Conservation (phyloP, 2,329 filamentous ascomycete species). For the Pestalotiopsis sp. region DNA sequence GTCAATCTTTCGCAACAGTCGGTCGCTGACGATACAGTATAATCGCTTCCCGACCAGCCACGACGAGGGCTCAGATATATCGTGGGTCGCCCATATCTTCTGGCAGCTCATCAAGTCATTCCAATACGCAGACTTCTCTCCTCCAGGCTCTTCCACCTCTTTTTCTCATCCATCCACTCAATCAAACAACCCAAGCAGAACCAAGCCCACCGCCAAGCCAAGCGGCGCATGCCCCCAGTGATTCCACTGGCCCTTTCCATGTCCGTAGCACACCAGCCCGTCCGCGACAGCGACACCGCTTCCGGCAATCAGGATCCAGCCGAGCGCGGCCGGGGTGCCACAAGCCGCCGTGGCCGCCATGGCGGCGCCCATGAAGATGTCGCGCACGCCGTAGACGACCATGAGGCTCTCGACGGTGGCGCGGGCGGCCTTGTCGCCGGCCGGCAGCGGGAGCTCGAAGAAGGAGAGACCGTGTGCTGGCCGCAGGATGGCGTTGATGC, state of each 20-base stretch:
- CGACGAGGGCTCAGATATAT: no score
- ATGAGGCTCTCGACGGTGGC: constrained; percentile 46
- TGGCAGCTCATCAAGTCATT: no score
- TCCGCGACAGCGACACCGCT: constrained; percentile 47
- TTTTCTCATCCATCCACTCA: neutral
- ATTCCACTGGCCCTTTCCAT: constrained; percentile 46
- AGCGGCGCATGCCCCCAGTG: constrained; percentile 53
- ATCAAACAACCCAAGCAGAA: constrained; percentile 13
- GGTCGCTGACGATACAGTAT: no score
- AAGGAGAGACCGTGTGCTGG: constrained; percentile 37
- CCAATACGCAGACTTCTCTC: no score
- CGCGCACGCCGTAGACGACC: constrained; percentile 49
- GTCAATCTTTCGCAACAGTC: no score
- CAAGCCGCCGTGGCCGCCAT: constrained; percentile 38
- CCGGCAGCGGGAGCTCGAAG: constrained; percentile 39
- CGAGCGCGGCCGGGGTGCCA: constrained; percentile 42
- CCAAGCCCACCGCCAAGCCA: constrained; percentile 35
- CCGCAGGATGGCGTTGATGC: constrained; percentile 41
- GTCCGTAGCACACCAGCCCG: constrained; percentile 42
- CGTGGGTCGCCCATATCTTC: no score
- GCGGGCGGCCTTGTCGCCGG: constrained; percentile 31
- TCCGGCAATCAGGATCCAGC: constrained; percentile 43
- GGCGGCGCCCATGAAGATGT: constrained; percentile 51
- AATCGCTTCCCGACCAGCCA: no score
- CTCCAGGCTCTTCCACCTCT: neutral